phyloP scores from a whole-genome alignment of 768 basidiomycete species.

The Amanita pseudoporphyria region DNA sequence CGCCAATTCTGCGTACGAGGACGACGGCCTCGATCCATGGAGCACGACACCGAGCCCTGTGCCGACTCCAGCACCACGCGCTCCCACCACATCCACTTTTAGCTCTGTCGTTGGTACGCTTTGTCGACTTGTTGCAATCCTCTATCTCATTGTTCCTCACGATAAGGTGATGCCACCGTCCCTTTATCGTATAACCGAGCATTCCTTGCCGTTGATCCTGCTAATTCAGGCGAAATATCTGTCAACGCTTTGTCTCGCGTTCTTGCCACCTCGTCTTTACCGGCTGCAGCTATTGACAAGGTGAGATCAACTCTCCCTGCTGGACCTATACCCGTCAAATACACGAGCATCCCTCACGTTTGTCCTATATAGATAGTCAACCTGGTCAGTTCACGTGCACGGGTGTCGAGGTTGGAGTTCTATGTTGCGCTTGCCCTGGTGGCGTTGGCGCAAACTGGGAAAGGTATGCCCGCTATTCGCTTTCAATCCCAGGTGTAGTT shows the following conservation, averaged over 20 bases:
- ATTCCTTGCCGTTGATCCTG: constrained; percentile 65
- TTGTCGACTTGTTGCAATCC: background rate
- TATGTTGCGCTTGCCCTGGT: constrained; percentile 86
- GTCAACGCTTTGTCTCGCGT: constrained; percentile 78
- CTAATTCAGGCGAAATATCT: constrained; percentile 65
- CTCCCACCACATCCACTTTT: constrained; percentile 39
- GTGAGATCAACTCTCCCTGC: constrained; percentile 27
- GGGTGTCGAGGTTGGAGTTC: constrained; percentile 84
- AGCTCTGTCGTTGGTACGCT: constrained; percentile 59
- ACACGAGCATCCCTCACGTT: background rate
- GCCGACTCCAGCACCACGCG: constrained; percentile 46
- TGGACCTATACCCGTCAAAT: background rate
- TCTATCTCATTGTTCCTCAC: constrained; percentile 2
- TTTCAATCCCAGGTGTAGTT: background rate
- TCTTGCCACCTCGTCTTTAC: constrained; percentile 65
- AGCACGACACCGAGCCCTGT: constrained; percentile 65
- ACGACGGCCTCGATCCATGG: constrained; percentile 78
- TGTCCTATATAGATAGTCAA: constrained; percentile 69
- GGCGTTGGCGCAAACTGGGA: constrained; percentile 74
- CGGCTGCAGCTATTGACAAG: constrained; percentile 76
- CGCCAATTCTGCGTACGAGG: constrained; percentile 65
- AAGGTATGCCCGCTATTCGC: constrained; percentile 37
- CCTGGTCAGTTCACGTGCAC: constrained; percentile 69
- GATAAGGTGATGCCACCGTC: constrained; percentile 66
- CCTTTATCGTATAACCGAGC: constrained; percentile 70